Evolutionary conservation across 1,139 yeast species (phyloP).

Genomic region (Scheffersomyces parashehatae): DNA sequence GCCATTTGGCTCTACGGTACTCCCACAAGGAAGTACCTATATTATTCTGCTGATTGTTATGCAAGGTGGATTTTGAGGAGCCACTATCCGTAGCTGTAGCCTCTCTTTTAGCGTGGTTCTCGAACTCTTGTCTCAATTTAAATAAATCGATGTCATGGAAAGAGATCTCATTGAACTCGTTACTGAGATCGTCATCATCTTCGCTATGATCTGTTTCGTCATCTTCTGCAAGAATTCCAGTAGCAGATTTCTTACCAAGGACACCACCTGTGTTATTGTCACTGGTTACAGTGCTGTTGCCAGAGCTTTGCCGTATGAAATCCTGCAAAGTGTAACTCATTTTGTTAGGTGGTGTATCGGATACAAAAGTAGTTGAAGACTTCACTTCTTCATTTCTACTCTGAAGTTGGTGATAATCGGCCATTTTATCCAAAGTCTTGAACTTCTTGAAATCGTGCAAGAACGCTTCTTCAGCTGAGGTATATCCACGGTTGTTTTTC

Average conservation of each 20-base stretch:
- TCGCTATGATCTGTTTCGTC: conserved; percentile 18
- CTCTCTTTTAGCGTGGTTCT: conserved; percentile 5
- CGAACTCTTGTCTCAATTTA: conserved; percentile 28
- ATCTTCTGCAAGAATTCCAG: conserved; percentile 10
- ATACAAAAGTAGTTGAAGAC: conserved; percentile 21
- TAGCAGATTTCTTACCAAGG: background rate
- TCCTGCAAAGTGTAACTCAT: conserved; percentile 25
- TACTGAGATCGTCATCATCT: conserved; percentile 18
- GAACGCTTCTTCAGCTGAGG: conserved; percentile 36
- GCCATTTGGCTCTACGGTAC: conserved; percentile 60
- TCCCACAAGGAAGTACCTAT: conserved; percentile 62
- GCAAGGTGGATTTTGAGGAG: conserved; percentile 12
- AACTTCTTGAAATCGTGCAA: conserved; percentile 33
- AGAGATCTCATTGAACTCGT: conserved; percentile 10
- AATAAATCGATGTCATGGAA: conserved; percentile 30
- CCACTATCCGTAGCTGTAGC: background rate
- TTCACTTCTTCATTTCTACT: conserved; percentile 19
- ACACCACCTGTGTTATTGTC: conserved; percentile 1
- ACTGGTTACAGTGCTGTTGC: conserved; percentile 3
- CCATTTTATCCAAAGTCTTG: conserved; percentile 39
- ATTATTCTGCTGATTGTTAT: conserved; percentile 3
- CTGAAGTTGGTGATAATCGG: conserved; percentile 19
- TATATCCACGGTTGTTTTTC: conserved; percentile 21
- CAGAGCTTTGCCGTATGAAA: conserved; percentile 23
- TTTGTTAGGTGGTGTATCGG: conserved; percentile 12